Percentiles rank a stretch among this genome's conserved stretches.
Evolutionary conservation across 2,329 filamentous ascomycete genomes (phyloP).

Genomic region (Colletotrichum costaricense): DNA sequence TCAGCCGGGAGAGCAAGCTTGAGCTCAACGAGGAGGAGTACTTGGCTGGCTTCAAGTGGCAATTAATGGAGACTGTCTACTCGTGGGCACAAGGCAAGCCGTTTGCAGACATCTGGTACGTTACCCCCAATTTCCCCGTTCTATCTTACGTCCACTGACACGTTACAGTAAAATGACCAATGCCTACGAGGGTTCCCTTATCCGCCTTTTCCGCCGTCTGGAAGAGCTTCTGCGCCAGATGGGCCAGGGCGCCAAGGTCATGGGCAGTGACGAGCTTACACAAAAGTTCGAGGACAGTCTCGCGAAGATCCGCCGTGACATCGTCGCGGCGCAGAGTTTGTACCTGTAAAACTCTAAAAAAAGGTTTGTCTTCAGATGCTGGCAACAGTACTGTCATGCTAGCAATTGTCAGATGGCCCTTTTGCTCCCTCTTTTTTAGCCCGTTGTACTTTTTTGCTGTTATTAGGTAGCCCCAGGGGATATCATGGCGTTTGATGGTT

Average conservation of each 20-base stretch:
- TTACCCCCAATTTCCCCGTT: slow-evolving; percentile 38
- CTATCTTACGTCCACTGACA: slow-evolving; percentile 15
- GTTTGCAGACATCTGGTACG: slow-evolving; percentile 95
- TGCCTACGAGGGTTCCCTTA: slow-evolving; percentile 95
- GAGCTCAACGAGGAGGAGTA: slow-evolving; percentile 96
- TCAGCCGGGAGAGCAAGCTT: slow-evolving; percentile 94
- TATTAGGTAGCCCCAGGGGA: slow-evolving; percentile 25
- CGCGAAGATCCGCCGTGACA: slow-evolving; percentile 88
- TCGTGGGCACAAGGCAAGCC: slow-evolving; percentile 91
- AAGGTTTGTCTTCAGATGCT: slow-evolving; percentile 16
- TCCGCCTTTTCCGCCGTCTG: slow-evolving; percentile 93
- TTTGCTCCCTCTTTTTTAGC: not conserved
- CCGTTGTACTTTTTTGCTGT: not conserved
- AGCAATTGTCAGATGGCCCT: not conserved
- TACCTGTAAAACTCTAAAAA: slow-evolving; percentile 74
- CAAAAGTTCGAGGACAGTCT: slow-evolving; percentile 91
- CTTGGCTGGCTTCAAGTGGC: slow-evolving; percentile 87
- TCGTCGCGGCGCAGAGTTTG: slow-evolving; percentile 93
- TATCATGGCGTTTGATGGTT: slow-evolving; percentile 27
- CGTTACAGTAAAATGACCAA: slow-evolving; percentile 95
- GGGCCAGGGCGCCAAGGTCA: slow-evolving; percentile 94
- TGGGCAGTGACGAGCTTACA: slow-evolving; percentile 95
- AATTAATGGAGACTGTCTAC: slow-evolving; percentile 96
- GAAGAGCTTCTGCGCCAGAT: slow-evolving; percentile 96
- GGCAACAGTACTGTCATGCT: not conserved